Base-by-base conservation (phyloP, 345 rosid species). In the Eucalyptus caleyi region DNA sequence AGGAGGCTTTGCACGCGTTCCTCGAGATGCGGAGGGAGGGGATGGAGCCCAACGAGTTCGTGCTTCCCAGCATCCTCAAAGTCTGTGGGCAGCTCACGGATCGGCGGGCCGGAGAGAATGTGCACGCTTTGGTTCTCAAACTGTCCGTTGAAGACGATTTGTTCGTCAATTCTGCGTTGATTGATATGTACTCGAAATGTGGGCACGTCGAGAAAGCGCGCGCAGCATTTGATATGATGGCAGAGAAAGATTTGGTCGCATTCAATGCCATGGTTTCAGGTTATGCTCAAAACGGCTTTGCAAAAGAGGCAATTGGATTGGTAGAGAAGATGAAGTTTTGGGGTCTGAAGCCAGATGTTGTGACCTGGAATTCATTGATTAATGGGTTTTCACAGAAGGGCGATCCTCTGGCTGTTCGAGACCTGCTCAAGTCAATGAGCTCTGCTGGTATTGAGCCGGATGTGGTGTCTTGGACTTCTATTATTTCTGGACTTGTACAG, bases 141-240 rank as follows among this genome's bases (percentile, higher is more conserved):
- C 50, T 86, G 89, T 92, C 93, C 9, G 92, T 95, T 87, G 93
- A 94, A 47, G 91, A 88, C 53, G 98, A 96, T 90, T 91, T 88
- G 50, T 96, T 95, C 92, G 92, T 97, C 42, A 90, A 88, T 47
- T 95, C 95, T 88, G 93, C 97, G 4, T 92, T 97, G 92, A 93
- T 97, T 53, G 98, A 95, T 89, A 97, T 95, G 99, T 97, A 97
- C 59, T 93, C 95, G n/a, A 97, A 92, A 92, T 95, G 96, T 34
- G 92, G 95, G 5, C 89, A 89, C 32, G 90, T 95, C 18, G 92
- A 88, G 30, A 91, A 89, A 65, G 97, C 97, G 9, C 92, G 91
- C 90, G 89, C 49, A 56, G 95, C 93, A 72, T 96, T 97, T 19
- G 95, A 95, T 89, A 90, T 50, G 87, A 92, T 92, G 93, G 89